Base-by-base conservation (phyloP, 129 eudicot species). In the Chrysanthemum makinoi region DNA sequence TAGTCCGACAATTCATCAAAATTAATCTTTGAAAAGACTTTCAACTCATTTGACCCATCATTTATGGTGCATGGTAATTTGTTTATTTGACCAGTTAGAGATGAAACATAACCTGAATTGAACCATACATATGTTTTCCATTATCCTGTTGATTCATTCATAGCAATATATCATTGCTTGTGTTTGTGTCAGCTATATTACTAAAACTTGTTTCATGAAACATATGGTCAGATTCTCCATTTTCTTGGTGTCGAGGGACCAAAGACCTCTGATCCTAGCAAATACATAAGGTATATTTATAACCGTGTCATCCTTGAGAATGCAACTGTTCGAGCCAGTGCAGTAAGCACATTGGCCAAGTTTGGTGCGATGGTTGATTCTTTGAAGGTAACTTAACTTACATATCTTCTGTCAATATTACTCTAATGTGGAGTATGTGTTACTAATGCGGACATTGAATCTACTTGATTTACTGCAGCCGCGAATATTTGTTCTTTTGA, bases 221-320 rank as follows among this genome's bases (percentile, higher is more conserved):
- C 64, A 8, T 39, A 48, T 71, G 65, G 52, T 60, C 64, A 93
- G 96, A 93, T 93, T 55, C 89, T 93, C 59, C 96, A 93, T 77
- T 93, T 93, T 79, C 91, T 93, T 58, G 98, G 96, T 50, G 88
- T 83, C 52, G 98, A 93, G 87, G 98, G 98, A 52, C 98, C 98
- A 50, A 93, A 93, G 81, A 89, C 98, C 2, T 68, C 90, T 16
- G 98, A 93, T 80, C 98, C 98, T 5, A 93, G 95, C 80, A 93
- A 93, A 77, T 93, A 77, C 75, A 93, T 93, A 65, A 84, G 98
- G 20, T 93, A 93, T 79, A 93, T 93, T 47, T 89, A 93, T 62
- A 93, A 93, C 73, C 88, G 98, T 8, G 92, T 93, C 74, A 93
- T 93, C 68, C 95, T 93, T 68, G 98, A 93, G 80, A 93, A 93